phyloP scores from a whole-genome alignment of 2,329 filamentous ascomycete genomes.

The Didymella exigua region DNA sequence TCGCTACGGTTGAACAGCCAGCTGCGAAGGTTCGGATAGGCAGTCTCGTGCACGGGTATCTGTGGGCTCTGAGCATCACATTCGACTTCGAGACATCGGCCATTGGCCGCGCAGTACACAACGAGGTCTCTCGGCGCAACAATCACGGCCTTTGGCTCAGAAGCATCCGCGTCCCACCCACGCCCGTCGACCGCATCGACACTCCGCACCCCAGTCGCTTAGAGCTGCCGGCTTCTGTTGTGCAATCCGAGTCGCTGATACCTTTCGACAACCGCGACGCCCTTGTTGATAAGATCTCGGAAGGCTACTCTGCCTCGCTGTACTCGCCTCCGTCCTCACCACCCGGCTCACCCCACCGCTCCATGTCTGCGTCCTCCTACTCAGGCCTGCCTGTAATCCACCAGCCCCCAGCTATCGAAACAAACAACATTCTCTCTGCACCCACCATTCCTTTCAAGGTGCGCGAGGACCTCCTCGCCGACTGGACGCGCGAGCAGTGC shows the following conservation, averaged over 20 bases:
- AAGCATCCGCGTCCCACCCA: conserved; percentile 72
- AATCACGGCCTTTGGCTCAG: conserved; percentile 80
- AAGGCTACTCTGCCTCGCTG: conserved; percentile 68
- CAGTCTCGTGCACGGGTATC: conserved; percentile 86
- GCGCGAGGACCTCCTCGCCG: conserved; percentile 75
- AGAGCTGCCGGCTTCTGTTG: conserved; percentile 31
- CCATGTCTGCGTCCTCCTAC: conserved; percentile 60
- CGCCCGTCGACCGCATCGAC: conserved; percentile 64
- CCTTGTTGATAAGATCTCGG: conserved; percentile 75
- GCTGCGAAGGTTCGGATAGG: conserved; percentile 78
- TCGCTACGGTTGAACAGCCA: conserved; percentile 68
- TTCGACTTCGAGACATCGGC: conserved; percentile 76
- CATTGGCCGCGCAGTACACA: conserved; percentile 72
- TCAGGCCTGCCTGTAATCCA: conserved; percentile 52
- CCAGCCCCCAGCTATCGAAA: conserved; percentile 24
- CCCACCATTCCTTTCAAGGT: conserved; percentile 68
- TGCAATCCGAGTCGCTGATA: conserved; percentile 55
- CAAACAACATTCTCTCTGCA: conserved; percentile 26
- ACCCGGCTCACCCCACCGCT: conserved; percentile 69
- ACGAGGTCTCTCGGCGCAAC: conserved; percentile 76
- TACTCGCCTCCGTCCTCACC: conserved; percentile 72
- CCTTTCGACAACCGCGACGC: conserved; percentile 76
- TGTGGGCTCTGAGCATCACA: conserved; percentile 77
- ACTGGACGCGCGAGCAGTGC: conserved; percentile 80
- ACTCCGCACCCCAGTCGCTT: conserved; percentile 35